Conservation (phyloP, 1,284 basidiomycete species). For the Malassezia pachydermatis region DNA sequence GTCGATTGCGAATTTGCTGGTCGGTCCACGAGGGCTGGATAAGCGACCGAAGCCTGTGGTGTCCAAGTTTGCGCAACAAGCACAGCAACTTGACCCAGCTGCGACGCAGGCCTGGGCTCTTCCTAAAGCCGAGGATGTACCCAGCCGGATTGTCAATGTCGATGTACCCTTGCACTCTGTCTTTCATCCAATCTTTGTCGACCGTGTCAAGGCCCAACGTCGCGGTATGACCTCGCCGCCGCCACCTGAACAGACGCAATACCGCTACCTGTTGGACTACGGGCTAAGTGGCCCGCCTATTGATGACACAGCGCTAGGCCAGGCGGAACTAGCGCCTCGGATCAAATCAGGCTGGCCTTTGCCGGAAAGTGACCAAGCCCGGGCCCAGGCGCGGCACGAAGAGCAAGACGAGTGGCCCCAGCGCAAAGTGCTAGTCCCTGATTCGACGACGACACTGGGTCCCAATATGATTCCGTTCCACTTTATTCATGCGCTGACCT, state of each 20-base stretch:
- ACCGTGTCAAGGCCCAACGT: neutral
- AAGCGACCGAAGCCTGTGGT: conserved; percentile 15
- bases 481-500: conserved; percentile 43
- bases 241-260: neutral
- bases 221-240: neutral
- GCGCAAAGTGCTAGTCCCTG: conserved; percentile 9
- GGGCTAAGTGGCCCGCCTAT: conserved; percentile 43
- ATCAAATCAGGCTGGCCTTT: conserved; percentile 1
- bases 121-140: neutral
- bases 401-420: neutral
- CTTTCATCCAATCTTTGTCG: conserved; percentile 7
- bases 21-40: neutral
- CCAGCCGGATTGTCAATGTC: conserved; percentile 11
- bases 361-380: neutral
- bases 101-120: neutral
- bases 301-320: conserved; percentile 27
- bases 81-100: neutral
- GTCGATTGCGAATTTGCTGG: conserved; percentile 8
- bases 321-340: conserved; percentile 32
- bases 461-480: conserved; percentile 45
- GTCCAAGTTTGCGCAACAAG: conserved; percentile 14
- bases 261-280: conserved; percentile 41
- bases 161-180: conserved; percentile 13
- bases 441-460: conserved; percentile 25
- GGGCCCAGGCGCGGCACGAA: neutral